phyloP scores from a whole-genome alignment of 1,284 basidiomycete genomes.

The Omphalotus olearius region DNA sequence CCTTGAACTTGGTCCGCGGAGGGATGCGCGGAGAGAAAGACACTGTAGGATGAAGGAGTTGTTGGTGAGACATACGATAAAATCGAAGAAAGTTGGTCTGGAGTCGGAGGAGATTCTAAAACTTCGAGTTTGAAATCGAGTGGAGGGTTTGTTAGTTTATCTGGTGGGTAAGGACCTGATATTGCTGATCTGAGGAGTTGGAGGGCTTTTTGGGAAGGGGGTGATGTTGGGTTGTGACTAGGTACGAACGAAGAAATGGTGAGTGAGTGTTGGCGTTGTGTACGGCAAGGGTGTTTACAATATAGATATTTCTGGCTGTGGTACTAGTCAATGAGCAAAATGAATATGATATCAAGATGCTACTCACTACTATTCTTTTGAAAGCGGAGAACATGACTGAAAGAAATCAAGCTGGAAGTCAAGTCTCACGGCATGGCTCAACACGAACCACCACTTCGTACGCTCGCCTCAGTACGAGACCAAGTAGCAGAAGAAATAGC shows the following conservation, averaged over 20 bases:
- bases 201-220: conserved; percentile 58
- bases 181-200: conserved; percentile 53
- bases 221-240: conserved; percentile 39
- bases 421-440: background rate
- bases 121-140: conserved; percentile 70
- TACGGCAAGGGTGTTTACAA: too few relatives aligned
- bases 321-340: background rate
- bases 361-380: conserved; percentile 17
- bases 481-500: conserved; percentile 62
- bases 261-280: too few relatives aligned
- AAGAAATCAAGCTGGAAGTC: background rate
- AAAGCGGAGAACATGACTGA: conserved; percentile 23
- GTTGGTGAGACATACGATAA: conserved; percentile 47
- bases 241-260: background rate
- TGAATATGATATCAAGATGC: background rate
- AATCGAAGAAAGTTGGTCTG: conserved; percentile 66
- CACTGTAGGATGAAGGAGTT: background rate
- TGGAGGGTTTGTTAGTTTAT: conserved; percentile 39
- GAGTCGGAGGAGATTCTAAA: conserved; percentile 58
- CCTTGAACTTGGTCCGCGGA: too few relatives aligned
- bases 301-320: conserved; percentile 60
- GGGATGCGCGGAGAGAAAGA: conserved; percentile 55
- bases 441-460: conserved; percentile 27
- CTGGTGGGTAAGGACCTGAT: conserved; percentile 55
- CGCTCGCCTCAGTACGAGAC: conserved; percentile 55